Base-by-base conservation (phyloP, 345 rosid species). In the Rhodamnia rubescens region DNA sequence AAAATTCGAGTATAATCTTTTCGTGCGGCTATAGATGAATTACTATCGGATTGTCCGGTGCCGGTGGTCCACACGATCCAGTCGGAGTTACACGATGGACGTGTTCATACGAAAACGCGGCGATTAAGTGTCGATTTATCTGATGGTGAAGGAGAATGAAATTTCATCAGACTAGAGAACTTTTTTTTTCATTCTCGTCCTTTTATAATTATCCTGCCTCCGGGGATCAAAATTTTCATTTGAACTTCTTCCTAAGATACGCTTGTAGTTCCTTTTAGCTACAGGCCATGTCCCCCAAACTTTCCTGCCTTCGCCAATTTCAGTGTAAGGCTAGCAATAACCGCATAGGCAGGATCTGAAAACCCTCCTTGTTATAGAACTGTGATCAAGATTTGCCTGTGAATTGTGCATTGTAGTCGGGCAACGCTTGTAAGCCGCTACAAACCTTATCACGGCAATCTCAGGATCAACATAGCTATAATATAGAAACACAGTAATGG, bases 91-190 rank as follows among this genome's bases (percentile, higher is more conserved):
- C 52, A 11, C 14, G 55, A 53, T 5, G 55, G 3, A 53, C 21
- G 20, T 53, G 55, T 53, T 27, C 22, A 0, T 64, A 64, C 4
- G 42, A 64, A 16, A 29, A 64, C 15, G 22, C 1, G 1, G 32
- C 4, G 74, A 29, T 64, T 36, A 29, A 29, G 1, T 29, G 75
- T 7, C 22, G 6, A 32, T 32, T 29, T 64, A 0, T 0, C 29
- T 15, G 42, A 29, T 64, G 57, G 57, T 7, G 20, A 32, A 64
- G 24, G 11, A 32, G 22, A 64, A 32, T 3, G 12, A 64, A 64
- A 64, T 64, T 32, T 32, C 44, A 29, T 64, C 22, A 0, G 27
- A 7, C 20, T 5, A 0, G 14, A 59, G 40, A 58, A 59, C n/a
- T n/a, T 59, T 59, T 61, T 61, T 40, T 0, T 40, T 0, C 74